Conservation (phyloP, 176 grass and related monocot species). For the Tillandsia leiboldiana region DNA sequence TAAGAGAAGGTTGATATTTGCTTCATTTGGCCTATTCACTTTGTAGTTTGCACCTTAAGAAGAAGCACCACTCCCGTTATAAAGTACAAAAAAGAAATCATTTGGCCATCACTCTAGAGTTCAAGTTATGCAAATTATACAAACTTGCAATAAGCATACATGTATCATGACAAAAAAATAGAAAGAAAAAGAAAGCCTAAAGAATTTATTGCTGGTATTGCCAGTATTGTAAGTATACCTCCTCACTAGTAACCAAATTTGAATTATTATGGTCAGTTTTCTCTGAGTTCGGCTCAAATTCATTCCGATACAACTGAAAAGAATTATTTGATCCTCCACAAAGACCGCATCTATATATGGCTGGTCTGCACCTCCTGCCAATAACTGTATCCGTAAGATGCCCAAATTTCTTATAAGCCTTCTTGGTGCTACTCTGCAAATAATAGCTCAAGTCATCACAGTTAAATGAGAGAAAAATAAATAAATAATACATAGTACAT, state of each 20-base stretch:
- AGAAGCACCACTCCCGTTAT: no score
- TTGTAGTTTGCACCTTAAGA: no score
- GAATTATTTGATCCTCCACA: conserved; percentile 62
- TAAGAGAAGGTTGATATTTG: no score
- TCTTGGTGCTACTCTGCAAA: conserved; percentile 75
- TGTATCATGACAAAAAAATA: conserved; percentile 4
- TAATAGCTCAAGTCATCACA: not conserved
- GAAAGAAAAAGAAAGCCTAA: not conserved
- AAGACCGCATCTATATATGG: conserved; percentile 54
- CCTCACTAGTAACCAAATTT: conserved; percentile 20
- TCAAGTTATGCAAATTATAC: not conserved
- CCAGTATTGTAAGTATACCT: conserved; percentile 30
- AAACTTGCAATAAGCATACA: not conserved
- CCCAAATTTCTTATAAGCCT: conserved; percentile 53
- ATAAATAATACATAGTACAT: not conserved
- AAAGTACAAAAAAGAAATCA: no score
- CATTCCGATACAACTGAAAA: conserved; percentile 43
- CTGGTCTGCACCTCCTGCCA: conserved; percentile 33
- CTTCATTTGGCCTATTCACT: no score
- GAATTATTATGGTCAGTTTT: conserved; percentile 30
- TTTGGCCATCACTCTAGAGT: not conserved
- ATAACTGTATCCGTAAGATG: conserved; percentile 40
- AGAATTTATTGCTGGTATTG: not conserved
- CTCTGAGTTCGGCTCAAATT: conserved; percentile 34
- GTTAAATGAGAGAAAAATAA: not conserved